Conservation (phyloP, 2,329 filamentous ascomycete genomes). For the Diaporthe eres region DNA sequence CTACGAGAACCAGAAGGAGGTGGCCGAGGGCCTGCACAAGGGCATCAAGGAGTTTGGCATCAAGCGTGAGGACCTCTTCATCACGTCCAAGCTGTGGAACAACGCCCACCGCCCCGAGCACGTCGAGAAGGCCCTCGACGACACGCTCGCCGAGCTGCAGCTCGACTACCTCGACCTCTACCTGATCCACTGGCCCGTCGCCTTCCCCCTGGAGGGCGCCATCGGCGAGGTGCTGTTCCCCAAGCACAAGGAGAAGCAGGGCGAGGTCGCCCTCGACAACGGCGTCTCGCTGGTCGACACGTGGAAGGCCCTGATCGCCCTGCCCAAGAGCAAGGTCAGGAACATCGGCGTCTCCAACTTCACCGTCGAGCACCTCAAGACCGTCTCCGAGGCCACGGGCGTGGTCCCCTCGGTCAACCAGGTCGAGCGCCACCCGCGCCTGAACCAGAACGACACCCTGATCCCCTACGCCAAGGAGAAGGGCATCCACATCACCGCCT, state of each 20-base stretch:
- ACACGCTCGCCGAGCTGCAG: constrained; percentile 68
- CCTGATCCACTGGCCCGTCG: constrained; percentile 75
- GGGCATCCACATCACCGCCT: constrained; percentile 76
- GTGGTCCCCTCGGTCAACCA: constrained; percentile 76
- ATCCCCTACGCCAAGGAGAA: constrained; percentile 73
- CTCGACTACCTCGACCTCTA: constrained; percentile 73
- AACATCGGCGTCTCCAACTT: constrained; percentile 84
- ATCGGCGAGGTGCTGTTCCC: constrained; percentile 61
- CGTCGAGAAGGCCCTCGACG: constrained; percentile 68
- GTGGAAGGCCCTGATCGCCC: constrained; percentile 57
- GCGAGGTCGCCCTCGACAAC: constrained; percentile 59
- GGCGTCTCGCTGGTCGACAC: constrained; percentile 58
- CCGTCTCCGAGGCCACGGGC: constrained; percentile 69
- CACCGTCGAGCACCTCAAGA: constrained; percentile 70
- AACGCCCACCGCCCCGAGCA: constrained; percentile 75
- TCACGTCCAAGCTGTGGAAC: constrained; percentile 77
- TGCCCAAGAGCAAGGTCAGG: constrained; percentile 72
- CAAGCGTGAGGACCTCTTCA: constrained; percentile 69
- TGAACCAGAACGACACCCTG: constrained; percentile 69
- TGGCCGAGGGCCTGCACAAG: constrained; percentile 68
- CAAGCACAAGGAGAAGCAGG: constrained; percentile 50
- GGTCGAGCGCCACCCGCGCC: constrained; percentile 76
- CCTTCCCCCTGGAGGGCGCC: constrained; percentile 51
- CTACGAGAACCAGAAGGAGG: constrained; percentile 76
- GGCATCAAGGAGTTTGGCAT: constrained; percentile 63